A percentile compares a stretch with the other conserved stretches of the same genome.
Conservation (phyloP, 768 basidiomycete genomes). For the Symmetrospora coprosmae region DNA sequence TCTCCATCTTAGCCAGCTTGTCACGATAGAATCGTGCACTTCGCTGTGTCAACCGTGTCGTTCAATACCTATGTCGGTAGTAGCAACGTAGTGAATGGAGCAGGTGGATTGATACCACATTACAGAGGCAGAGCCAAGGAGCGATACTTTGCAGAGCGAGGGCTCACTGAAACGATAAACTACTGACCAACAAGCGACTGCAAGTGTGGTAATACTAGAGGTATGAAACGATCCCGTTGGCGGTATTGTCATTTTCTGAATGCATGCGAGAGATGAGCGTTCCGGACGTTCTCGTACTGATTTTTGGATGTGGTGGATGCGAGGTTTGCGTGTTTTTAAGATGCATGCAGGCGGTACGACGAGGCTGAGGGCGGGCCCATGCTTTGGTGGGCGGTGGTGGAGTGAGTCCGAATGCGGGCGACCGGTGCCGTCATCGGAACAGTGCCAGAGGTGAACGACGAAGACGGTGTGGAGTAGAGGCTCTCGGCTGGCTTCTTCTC, state of each 20-base stretch:
- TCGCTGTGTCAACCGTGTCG: background rate
- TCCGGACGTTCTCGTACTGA: background rate
- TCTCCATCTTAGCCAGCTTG: background rate
- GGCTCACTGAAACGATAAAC: background rate
- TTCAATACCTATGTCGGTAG: background rate
- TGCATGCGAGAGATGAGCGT: background rate
- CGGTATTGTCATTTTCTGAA: background rate
- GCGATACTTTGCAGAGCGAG: background rate
- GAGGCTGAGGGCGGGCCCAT: background rate
- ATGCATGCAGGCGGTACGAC: conserved; percentile 1
- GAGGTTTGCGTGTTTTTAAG: too few species aligned
- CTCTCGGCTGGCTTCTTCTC: background rate
- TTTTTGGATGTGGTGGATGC: background rate
- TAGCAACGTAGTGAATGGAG: too few species aligned
- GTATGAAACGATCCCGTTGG: background rate
- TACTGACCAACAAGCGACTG: background rate
- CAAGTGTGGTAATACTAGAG: background rate
- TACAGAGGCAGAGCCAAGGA: too few species aligned
- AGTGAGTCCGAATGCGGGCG: background rate
- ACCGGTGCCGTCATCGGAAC: conserved; percentile 4
- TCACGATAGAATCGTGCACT: background rate
- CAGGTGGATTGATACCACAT: too few species aligned
- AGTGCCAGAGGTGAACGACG: background rate
- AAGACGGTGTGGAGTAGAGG: background rate
- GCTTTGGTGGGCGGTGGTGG: background rate